A percentile compares a stretch with the other conserved stretches of the same genome.
Evolutionary conservation across 2,329 filamentous ascomycete genomes (phyloP).

Genomic region (Ampelomyces quisqualis): DNA sequence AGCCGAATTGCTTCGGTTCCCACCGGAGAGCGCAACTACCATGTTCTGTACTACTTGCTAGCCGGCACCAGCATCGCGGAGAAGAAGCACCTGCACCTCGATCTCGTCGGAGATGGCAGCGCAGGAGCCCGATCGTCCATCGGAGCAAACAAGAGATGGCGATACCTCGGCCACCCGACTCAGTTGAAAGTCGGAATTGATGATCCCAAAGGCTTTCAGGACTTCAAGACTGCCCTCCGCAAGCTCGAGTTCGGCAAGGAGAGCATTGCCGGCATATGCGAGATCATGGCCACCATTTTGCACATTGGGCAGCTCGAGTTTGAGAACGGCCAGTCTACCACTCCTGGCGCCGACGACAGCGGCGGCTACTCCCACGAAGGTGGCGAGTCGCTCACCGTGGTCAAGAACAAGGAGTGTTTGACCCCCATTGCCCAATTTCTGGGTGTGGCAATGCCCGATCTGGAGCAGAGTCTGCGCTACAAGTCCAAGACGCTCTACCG

Average conservation of each 20-base stretch:
- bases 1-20: slow-evolving; percentile 90
- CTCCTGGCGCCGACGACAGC: slow-evolving; percentile 80
- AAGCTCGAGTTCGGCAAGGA: slow-evolving; percentile 91
- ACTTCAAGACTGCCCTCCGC: slow-evolving; percentile 93
- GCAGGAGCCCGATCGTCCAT: slow-evolving; percentile 57
- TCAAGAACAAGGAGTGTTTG: slow-evolving; percentile 91
- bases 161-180: slow-evolving; percentile 92
- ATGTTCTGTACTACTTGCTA: slow-evolving; percentile 91
- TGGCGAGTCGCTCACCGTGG: slow-evolving; percentile 77
- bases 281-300: slow-evolving; percentile 89
- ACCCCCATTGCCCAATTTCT: slow-evolving; percentile 90
- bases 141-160: slow-evolving; percentile 78
- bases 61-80: slow-evolving; percentile 89
- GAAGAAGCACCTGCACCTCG: slow-evolving; percentile 77
- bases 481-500: slow-evolving; percentile 96
- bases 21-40: slow-evolving; percentile 94
- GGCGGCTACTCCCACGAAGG: slow-evolving; percentile 96
- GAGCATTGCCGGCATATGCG: slow-evolving; percentile 96
- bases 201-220: slow-evolving; percentile 90
- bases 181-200: slow-evolving; percentile 98
- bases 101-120: slow-evolving; percentile 52
- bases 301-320: slow-evolving; percentile 98
- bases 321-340: slow-evolving; percentile 75
- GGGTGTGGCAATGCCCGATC: slow-evolving; percentile 74
- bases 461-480: slow-evolving; percentile 88